Evolutionary conservation across 371 early-diverging fungal species (phyloP).

Genomic region (Funneliformis caledonium): DNA sequence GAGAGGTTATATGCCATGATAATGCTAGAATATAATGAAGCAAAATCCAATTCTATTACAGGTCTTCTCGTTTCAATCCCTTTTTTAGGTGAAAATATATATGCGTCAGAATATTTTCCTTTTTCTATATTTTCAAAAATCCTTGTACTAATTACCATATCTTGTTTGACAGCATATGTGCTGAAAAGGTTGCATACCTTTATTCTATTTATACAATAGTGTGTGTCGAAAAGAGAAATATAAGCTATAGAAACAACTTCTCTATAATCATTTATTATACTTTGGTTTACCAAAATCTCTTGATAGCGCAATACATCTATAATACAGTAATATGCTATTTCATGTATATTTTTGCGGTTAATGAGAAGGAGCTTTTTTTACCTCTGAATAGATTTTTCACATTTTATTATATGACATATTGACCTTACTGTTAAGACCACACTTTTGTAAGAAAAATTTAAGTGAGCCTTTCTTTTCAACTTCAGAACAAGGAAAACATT

Average conservation of each 20-base stretch:
- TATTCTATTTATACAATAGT: conserved; percentile 1
- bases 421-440: neutral
- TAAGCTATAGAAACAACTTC: conserved; percentile 28
- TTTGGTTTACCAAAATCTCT: conserved; percentile 25
- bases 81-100: neutral
- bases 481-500: conserved; percentile 8
- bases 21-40: conserved; percentile 3
- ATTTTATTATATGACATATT: conserved; percentile 15
- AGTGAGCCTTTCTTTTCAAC: conserved; percentile 21
- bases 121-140: neutral
- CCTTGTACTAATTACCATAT: neutral
- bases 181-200: neutral
- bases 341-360: conserved; percentile 2
- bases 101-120: neutral
- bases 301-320: conserved; percentile 9
- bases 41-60: conserved; percentile 2
- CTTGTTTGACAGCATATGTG: too few species aligned
- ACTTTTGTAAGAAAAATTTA: conserved; percentile 20
- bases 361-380: neutral
- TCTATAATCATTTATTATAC: conserved; percentile 34
- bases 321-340: conserved; percentile 24
- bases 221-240: conserved; percentile 23
- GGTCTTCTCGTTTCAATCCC: neutral
- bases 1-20: conserved; percentile 5
- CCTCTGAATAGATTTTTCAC: neutral